Conservation (phyloP, 805 yeast genomes). For the Starmerella vaccinii region DNA sequence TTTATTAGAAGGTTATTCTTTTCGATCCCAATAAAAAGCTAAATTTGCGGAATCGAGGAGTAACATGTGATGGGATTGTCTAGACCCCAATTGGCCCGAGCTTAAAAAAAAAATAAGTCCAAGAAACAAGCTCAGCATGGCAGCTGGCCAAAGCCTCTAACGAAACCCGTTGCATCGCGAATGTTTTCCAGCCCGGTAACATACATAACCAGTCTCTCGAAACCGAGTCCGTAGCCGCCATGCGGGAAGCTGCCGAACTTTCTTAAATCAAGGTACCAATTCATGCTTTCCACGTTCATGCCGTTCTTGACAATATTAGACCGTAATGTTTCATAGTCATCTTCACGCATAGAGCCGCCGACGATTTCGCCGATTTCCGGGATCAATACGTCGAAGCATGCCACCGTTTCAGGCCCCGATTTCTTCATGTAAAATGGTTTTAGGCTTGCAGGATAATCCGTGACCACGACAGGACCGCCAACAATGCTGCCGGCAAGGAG, state of each 20-base stretch:
- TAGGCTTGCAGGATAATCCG: conserved; percentile 66
- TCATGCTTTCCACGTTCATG: conserved; percentile 49
- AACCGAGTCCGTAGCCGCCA: conserved; percentile 96
- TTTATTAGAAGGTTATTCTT: neutral
- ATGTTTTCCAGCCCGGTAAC: conserved; percentile 67
- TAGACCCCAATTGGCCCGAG: neutral
- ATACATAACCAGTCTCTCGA: conserved; percentile 72
- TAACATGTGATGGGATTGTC: neutral
- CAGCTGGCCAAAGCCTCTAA: conserved; percentile 55
- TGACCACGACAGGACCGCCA: conserved; percentile 71
- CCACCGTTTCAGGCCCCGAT: conserved; percentile 42
- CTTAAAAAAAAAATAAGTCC: neutral
- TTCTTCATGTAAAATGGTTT: conserved; percentile 89
- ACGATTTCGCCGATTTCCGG: conserved; percentile 90
- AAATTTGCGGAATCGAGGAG: neutral
- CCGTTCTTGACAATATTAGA: conserved; percentile 42
- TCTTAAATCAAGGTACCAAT: conserved; percentile 74
- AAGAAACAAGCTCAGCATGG: conserved; percentile 31
- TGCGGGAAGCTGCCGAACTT: conserved; percentile 78
- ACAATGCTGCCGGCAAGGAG: conserved; percentile 61
- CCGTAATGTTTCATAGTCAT: conserved; percentile 40
- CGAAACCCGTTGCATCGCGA: conserved; percentile 78
- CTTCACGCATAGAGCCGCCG: conserved; percentile 92
- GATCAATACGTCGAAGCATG: conserved; percentile 77
- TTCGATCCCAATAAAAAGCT: neutral